Evolutionary conservation across 768 basidiomycete species (phyloP), one percentile per base, ranked within the genome.

Genomic region (Termitomyces sp.): DNA sequence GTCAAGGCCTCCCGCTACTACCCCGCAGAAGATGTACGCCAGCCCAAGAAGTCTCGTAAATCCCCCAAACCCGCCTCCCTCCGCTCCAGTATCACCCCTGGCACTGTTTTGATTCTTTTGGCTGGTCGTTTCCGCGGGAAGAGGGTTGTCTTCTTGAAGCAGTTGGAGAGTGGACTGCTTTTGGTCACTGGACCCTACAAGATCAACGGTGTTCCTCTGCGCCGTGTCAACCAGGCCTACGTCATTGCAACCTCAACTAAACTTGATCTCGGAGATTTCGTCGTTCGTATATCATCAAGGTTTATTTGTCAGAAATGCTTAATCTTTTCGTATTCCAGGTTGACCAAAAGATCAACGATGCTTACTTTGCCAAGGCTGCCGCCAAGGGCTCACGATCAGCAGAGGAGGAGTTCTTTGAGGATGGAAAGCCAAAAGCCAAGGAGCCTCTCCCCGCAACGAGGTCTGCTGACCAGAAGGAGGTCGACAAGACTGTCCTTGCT

Each of bases 51-150:
- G 76, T 88, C 84, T 73, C 89, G 95, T 70, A 98, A 98, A 80
- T 77, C 85, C 45, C 81, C 83, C 65, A 87, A 88, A 73, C 81
- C 89, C 63, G 71, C 93, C 59, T 77, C 79, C 60, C 84, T 98
- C 62, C 93, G 96, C 67, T 71, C 85, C 54, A 82, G 89, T 64
- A 97, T 99, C 79, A 89, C 87, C 59, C 92, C 94, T 59, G 97
- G 97, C 61, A 88, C 94, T 70, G 82, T 99, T 69, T 80, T 99
- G 64, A 98, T 99, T 75, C 80, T 99, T 65, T 86, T 99, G 66
- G 96, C 97, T 59, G 97, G 97, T 68, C 91, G 94, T 69, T 98
- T 92, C 91, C 81, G 91, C 63, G 96, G 96, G 62, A 98, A 98
- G 85, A 86, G 97, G 54, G 97, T 99, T 62, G 94, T 99, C 56